Percentiles rank a stretch among this genome's conserved stretches.
phyloP scores from a whole-genome alignment of 1,284 basidiomycete species.

The Pseudozyma pruni region DNA sequence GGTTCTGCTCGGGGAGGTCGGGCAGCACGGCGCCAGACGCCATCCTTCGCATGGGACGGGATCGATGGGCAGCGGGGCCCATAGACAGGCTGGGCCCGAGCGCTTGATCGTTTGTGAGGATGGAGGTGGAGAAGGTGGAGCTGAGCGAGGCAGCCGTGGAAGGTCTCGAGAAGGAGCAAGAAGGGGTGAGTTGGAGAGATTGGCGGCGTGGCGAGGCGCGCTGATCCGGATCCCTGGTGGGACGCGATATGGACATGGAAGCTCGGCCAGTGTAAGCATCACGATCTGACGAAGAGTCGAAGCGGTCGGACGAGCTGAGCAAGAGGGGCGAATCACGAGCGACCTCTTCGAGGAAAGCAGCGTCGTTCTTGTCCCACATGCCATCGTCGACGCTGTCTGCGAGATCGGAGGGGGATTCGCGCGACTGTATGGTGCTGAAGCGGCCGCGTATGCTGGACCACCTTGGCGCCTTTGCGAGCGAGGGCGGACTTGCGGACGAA shows the following conservation, averaged over 20 bases:
- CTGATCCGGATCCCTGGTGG: background rate
- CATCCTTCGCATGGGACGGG: conserved; percentile 19
- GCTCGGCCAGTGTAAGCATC: conserved; percentile 1
- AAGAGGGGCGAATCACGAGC: conserved; percentile 28
- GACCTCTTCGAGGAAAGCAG: conserved; percentile 48
- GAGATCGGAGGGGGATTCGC: conserved; percentile 19
- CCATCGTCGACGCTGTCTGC: conserved; percentile 35
- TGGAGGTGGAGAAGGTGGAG: conserved; percentile 10
- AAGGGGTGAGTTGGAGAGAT: conserved; percentile 7
- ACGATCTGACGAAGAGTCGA: conserved; percentile 18
- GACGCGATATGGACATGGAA: conserved; percentile 12
- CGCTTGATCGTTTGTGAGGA: conserved; percentile 6
- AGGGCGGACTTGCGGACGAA: conserved; percentile 10
- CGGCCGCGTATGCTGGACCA: conserved; percentile 45
- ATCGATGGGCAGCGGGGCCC: background rate
- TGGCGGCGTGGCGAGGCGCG: background rate
- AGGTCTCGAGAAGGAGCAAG: conserved; percentile 6
- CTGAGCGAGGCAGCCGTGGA: conserved; percentile 15
- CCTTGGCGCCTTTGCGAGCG: conserved; percentile 18
- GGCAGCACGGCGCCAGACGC: conserved; percentile 20
- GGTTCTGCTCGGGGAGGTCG: conserved; percentile 33
- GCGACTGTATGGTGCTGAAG: conserved; percentile 38
- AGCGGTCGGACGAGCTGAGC: conserved; percentile 12
- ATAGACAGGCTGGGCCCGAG: conserved; percentile 2
- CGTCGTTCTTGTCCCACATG: conserved; percentile 52